These are phyloP conservation scores for Metschnikowia bowlesiae DNA, from an alignment of 805 yeast genomes.

Conservation along the genomic window DNA sequence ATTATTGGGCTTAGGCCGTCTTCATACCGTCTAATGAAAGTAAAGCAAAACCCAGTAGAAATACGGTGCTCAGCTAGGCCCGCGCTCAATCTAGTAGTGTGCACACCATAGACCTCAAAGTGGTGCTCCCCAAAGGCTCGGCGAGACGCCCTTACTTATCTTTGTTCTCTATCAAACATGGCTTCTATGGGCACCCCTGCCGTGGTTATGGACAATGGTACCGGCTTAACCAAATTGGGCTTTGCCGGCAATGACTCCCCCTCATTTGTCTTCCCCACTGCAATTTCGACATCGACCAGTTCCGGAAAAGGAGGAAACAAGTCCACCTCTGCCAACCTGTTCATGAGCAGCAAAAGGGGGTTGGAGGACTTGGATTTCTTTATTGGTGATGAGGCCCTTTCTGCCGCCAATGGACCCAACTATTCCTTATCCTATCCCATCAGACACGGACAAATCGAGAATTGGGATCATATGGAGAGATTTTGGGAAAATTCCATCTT, in stretches of 20 bases:
- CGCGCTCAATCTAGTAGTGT: constrained; percentile 5
- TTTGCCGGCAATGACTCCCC: constrained; percentile 99
- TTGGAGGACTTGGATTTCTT: constrained; percentile 91
- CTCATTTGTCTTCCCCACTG: constrained; percentile 95
- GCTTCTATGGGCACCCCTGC: constrained; percentile 72
- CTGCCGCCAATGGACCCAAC: constrained; percentile 85
- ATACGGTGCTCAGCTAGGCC: background rate
- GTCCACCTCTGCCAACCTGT: constrained; percentile 31
- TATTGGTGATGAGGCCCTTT: constrained; percentile 93
- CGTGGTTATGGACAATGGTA: constrained; percentile 98
- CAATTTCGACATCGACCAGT: constrained; percentile 73
- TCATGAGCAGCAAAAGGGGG: constrained; percentile 68
- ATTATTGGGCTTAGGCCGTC: constrained; percentile 2
- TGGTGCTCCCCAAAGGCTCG: background rate
- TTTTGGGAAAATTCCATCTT: constrained; percentile 98
- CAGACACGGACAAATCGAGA: constrained; percentile 96
- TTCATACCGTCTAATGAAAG: constrained; percentile 4
- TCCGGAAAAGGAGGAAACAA: constrained; percentile 40
- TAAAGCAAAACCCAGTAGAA: background rate
- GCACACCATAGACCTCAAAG: constrained; percentile 2
- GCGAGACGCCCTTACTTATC: constrained; percentile 1
- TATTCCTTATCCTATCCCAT: constrained; percentile 89
- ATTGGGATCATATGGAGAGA: constrained; percentile 99
- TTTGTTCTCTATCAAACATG: constrained; percentile 10
- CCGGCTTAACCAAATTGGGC: constrained; percentile 95